Evolutionary conservation across 108 stramenopile species (phyloP).

Genomic region (Chaetoceros tenuissimus): DNA sequence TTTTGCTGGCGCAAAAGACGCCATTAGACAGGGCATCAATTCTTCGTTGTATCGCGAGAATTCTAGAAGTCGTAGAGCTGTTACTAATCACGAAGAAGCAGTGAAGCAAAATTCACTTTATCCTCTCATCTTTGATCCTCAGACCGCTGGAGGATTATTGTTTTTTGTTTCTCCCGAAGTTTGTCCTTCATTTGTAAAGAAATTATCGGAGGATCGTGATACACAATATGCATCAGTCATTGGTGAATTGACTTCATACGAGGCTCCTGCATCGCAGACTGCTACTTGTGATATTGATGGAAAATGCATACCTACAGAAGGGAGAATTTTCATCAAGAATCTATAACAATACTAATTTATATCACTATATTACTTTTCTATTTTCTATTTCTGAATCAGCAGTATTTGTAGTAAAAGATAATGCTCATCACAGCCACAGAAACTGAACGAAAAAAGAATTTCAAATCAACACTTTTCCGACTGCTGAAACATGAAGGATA

Average conservation of each 20-base stretch:
- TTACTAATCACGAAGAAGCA: conserved; percentile 19
- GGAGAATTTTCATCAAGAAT: too few species aligned
- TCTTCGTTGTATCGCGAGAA: conserved; percentile 38
- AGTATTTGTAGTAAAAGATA: too few species aligned
- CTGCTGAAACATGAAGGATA: too few species aligned
- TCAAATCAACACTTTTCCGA: too few species aligned
- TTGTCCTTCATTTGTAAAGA: conserved; percentile 3
- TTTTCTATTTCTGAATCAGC: too few species aligned
- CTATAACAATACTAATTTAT: too few species aligned
- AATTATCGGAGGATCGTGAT: neutral
- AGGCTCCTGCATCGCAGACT: neutral
- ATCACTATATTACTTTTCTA: too few species aligned
- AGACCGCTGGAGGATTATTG: conserved; percentile 61
- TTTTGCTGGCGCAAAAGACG: conserved; percentile 25
- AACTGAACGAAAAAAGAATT: too few species aligned
- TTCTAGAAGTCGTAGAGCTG: conserved; percentile 11
- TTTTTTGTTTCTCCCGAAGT: conserved; percentile 20
- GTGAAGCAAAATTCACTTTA: conserved; percentile 10
- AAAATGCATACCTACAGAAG: too few species aligned
- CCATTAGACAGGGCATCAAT: conserved; percentile 20
- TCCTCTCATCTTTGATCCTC: conserved; percentile 40
- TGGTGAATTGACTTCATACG: conserved; percentile 9
- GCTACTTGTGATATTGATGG: too few species aligned
- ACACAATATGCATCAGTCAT: neutral
- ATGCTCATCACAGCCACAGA: too few species aligned